phyloP scores from a whole-genome alignment of 768 basidiomycete genomes.

The Strobilomyces dryophilus region DNA sequence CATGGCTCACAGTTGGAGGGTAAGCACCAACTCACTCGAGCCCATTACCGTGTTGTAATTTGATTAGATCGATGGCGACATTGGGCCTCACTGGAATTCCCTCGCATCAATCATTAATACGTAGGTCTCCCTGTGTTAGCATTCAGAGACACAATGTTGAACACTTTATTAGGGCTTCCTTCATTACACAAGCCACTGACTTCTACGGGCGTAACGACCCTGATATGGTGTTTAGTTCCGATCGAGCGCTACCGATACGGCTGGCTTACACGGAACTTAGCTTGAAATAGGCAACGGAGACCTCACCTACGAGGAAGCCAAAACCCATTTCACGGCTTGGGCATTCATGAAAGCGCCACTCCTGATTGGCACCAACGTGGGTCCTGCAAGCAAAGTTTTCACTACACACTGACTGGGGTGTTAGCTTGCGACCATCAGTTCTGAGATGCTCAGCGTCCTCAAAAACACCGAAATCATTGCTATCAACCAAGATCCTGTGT shows the following conservation, averaged over 20 bases:
- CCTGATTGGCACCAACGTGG: slow-evolving; percentile 56
- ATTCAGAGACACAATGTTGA: not conserved
- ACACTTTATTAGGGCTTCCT: slow-evolving; percentile 47
- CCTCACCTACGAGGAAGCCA: slow-evolving; percentile 58
- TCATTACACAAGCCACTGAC: slow-evolving; percentile 56
- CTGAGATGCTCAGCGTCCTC: slow-evolving; percentile 49
- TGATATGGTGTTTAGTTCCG: slow-evolving; percentile 46
- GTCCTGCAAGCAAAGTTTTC: slow-evolving; percentile 12
- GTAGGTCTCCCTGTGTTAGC: slow-evolving; percentile 27
- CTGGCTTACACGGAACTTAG: slow-evolving; percentile 26
- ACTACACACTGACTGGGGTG: not conserved
- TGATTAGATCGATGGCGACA: slow-evolving; percentile 14
- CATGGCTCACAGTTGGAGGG: slow-evolving; percentile 41
- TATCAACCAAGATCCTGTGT: slow-evolving; percentile 61
- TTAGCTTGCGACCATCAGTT: slow-evolving; percentile 48
- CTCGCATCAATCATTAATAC: slow-evolving; percentile 51
- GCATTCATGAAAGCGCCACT: slow-evolving; percentile 64
- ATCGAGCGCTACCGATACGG: not conserved
- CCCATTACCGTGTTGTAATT: not conserved
- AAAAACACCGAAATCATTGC: slow-evolving; percentile 61
- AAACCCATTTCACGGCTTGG: slow-evolving; percentile 70
- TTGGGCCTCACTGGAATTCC: slow-evolving; percentile 45
- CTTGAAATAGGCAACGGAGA: slow-evolving; percentile 62
- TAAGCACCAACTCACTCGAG: slow-evolving; percentile 16
- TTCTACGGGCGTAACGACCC: slow-evolving; percentile 65